These are phyloP conservation scores for Calycina herbarum DNA, from an alignment of 2,329 filamentous ascomycete genomes.

Conservation along the genomic window DNA sequence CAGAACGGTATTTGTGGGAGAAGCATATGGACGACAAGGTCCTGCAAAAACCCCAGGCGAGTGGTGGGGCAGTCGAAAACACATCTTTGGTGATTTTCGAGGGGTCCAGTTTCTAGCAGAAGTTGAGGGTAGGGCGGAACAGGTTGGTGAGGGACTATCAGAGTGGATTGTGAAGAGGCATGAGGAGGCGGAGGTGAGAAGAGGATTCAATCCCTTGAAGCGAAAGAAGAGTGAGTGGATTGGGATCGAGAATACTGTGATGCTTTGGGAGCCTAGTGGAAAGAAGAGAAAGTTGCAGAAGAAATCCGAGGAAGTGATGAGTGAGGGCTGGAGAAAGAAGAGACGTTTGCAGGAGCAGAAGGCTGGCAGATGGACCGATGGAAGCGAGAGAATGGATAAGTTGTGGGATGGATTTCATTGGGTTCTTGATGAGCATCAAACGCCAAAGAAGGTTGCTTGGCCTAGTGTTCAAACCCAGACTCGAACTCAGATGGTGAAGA, in stretches of 20 bases:
- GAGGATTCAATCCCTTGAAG: conserved; percentile 4
- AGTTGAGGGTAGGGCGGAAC: conserved; percentile 10
- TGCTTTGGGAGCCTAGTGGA: background rate
- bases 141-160: conserved; percentile 4
- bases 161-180: conserved; percentile 12
- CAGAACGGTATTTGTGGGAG: conserved; percentile 22
- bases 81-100: conserved; percentile 15
- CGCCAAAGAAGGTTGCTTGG: conserved; percentile 7
- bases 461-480: background rate
- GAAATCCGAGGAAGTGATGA: conserved; percentile 17
- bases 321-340: conserved; percentile 23
- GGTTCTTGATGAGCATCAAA: conserved; percentile 21
- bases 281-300: background rate
- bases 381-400: conserved; percentile 22
- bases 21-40: conserved; percentile 9
- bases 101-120: conserved; percentile 20
- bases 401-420: conserved; percentile 31
- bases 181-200: background rate
- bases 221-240: background rate
- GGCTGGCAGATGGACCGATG: conserved; percentile 31
- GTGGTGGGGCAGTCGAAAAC: conserved; percentile 24
- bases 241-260: background rate
- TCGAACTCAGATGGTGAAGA: background rate
- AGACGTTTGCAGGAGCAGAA: conserved; percentile 29
- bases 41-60: conserved; percentile 20